Percentiles rank a stretch among this genome's conserved stretches.
Conservation (phyloP, 306 rosid species). For the Argentina anserina region DNA sequence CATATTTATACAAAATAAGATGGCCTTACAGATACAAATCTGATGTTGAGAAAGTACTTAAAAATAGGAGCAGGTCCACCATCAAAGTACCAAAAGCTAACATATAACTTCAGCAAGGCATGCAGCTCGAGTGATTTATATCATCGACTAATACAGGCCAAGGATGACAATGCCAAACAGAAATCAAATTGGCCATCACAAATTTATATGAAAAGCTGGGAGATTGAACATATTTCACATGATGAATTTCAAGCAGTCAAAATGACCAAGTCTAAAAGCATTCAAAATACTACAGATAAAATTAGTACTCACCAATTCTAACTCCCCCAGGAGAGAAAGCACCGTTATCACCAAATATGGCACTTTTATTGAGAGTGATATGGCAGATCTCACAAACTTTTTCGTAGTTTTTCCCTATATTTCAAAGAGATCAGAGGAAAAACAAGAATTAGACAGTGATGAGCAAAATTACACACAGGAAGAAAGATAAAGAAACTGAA, state of each 20-base stretch:
- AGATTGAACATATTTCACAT: not conserved
- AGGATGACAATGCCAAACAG: not conserved
- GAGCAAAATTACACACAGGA: not conserved
- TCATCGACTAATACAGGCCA: not conserved
- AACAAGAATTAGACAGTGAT: not conserved
- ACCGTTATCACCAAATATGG: slow-evolving; percentile 63
- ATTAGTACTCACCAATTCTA: slow-evolving; percentile 63
- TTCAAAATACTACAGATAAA: not conserved
- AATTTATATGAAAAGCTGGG: no score
- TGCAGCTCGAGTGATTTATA: not conserved
- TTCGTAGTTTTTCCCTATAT: slow-evolving; percentile 65
- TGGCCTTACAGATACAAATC: not conserved
- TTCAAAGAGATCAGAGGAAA: not conserved
- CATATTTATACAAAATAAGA: not conserved
- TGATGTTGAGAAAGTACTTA: not conserved
- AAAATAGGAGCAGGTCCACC: slow-evolving; percentile 1
- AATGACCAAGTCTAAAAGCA: not conserved
- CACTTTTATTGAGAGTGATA: slow-evolving; percentile 69
- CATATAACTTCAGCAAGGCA: not conserved
- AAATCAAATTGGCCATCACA: not conserved
- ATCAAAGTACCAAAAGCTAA: not conserved
- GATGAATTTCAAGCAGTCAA: not conserved
- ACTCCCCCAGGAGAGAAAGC: slow-evolving; percentile 71
- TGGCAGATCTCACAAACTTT: slow-evolving; percentile 79
- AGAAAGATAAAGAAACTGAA: not conserved